phyloP scores from a whole-genome alignment of 768 basidiomycete species.

The Leccinum boreale region DNA sequence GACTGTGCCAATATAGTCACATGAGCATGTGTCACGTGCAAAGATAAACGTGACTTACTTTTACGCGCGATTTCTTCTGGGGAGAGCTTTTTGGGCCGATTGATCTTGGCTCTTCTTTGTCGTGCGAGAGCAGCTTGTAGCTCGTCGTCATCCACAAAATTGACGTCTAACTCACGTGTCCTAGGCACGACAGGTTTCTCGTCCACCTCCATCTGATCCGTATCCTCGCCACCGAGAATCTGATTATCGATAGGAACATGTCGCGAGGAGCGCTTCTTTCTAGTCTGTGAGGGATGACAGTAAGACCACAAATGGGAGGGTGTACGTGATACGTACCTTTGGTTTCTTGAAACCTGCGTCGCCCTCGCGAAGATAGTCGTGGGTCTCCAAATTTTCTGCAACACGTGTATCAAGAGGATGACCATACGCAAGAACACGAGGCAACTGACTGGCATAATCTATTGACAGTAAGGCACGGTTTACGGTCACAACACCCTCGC shows the following conservation, averaged over 20 bases:
- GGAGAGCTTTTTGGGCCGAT: slow-evolving; percentile 69
- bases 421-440: background rate
- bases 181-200: slow-evolving; percentile 64
- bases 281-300: slow-evolving; percentile 52
- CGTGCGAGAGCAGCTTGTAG: slow-evolving; percentile 90
- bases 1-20: slow-evolving; percentile 47
- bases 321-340: slow-evolving; percentile 49
- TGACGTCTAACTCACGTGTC: slow-evolving; percentile 72
- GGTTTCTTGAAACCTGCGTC: slow-evolving; percentile 95
- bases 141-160: slow-evolving; percentile 98
- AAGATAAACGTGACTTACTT: slow-evolving; percentile 43
- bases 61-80: slow-evolving; percentile 80
- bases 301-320: background rate
- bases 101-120: slow-evolving; percentile 76
- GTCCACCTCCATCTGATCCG: slow-evolving; percentile 74
- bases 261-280: slow-evolving; percentile 84
- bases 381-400: slow-evolving; percentile 77
- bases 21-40: background rate
- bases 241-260: slow-evolving; percentile 49
- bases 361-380: slow-evolving; percentile 90
- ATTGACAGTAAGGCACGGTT: slow-evolving; percentile 81
- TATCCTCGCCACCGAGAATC: slow-evolving; percentile 11
- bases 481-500: slow-evolving; percentile 55
- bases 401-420: slow-evolving; percentile 16
- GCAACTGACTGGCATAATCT: slow-evolving; percentile 81